Conservation (phyloP, 2,329 filamentous ascomycete genomes). For the Tympanopsis confertula region DNA sequence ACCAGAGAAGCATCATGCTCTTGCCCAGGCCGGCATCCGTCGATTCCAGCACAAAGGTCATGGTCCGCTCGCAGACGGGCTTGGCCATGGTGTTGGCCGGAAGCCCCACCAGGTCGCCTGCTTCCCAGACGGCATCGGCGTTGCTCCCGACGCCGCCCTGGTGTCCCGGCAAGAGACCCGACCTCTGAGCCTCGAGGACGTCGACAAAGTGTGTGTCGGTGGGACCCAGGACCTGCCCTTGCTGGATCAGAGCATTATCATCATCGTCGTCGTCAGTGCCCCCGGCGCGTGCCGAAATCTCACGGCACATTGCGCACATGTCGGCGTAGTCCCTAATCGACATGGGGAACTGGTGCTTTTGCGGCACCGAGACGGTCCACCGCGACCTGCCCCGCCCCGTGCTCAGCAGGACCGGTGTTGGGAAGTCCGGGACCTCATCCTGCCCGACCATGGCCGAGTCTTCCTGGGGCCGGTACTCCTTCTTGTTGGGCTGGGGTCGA, state of each 20-base stretch:
- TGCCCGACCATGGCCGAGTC: constrained; percentile 58
- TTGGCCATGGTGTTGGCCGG: constrained; percentile 29
- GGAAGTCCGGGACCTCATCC: constrained; percentile 56
- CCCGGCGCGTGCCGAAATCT: constrained; percentile 47
- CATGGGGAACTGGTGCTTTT: constrained; percentile 54
- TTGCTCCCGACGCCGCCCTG: background rate
- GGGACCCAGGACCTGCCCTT: constrained; percentile 41
- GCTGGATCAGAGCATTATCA: constrained; percentile 25
- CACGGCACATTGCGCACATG: constrained; percentile 56
- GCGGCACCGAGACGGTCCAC: constrained; percentile 76
- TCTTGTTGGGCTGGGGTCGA: no score
- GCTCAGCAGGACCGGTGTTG: constrained; percentile 60
- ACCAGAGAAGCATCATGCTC: constrained; percentile 70
- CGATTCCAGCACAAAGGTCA: constrained; percentile 71
- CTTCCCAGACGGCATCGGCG: background rate
- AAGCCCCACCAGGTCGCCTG: constrained; percentile 30
- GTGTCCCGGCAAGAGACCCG: constrained; percentile 43
- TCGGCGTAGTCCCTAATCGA: constrained; percentile 52
- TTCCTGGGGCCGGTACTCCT: constrained; percentile 24
- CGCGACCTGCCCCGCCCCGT: constrained; percentile 52
- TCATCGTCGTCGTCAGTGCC: constrained; percentile 31
- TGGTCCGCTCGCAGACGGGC: constrained; percentile 53
- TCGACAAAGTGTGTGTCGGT: constrained; percentile 63
- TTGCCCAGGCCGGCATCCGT: constrained; percentile 66
- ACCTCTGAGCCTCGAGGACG: constrained; percentile 56